Evolutionary conservation across 306 rosid species (phyloP), one percentile per base, ranked within the genome.

Genomic region (Mimosa bimucronata): DNA sequence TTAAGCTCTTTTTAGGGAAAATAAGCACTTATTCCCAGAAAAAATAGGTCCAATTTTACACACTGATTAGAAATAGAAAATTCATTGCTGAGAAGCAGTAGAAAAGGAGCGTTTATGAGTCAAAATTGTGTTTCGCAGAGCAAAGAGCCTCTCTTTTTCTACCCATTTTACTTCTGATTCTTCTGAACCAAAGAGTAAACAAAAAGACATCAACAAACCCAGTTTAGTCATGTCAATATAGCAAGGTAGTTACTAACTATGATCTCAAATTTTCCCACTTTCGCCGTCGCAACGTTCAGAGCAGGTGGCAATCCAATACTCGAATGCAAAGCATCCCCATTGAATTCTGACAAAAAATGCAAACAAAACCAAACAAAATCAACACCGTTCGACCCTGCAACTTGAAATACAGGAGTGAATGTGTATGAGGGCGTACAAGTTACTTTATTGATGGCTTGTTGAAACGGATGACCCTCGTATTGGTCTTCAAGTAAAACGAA

Each of bases 301-400:
- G 95, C 95, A 73, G 97, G 94, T 14, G 97, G 97, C 61, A 94
- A 92, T 76, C 97, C 98, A 80, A 91, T 74, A 69, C 98, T 94
- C 28, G 98, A 87, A 81, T 94, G 98, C 90, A 94, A 79, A 74
- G 94, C 97, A 70, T 94, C 98, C 15, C 98, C 98, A 29, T 94
- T 80, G 45, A 94, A 83, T 82, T 94, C 98, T 94, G 83, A 41
- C 21, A n/a, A n/a, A n/a, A n/a, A n/a, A n/a, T n/a, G n/a, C n/a
- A n/a, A n/a, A n/a, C n/a, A n/a, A n/a, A n/a, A n/a, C n/a, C 37
- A 7, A 64, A 30, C 10, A 34, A 80, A 66, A 65, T 4, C 1
- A 68, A 74, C 50, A 61, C 97, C 40, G 92, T 92, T 76, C 95
- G 89, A 50, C 98, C 98, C 86, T 92, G 97, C 86, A 89, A 80